phyloP scores from a whole-genome alignment of 441 rosid species.

The Gossypium aridum region DNA sequence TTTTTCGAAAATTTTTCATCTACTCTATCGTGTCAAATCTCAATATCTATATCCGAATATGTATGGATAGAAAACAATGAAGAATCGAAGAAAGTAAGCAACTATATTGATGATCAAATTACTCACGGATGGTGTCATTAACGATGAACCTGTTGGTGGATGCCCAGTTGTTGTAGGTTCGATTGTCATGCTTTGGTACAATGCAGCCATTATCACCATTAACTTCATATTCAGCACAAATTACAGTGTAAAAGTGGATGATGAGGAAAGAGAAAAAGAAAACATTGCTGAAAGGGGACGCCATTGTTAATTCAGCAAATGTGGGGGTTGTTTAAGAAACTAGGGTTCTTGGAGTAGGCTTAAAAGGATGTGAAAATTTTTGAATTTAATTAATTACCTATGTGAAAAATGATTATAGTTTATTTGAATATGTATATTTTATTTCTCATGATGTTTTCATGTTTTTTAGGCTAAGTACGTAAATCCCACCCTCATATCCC shows the following conservation, averaged over 20 bases:
- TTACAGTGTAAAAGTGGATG: constrained; percentile 19
- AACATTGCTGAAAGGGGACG: not conserved
- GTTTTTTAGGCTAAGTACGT: no score
- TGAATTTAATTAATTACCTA: no score
- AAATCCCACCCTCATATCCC: no score
- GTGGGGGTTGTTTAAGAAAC: not conserved
- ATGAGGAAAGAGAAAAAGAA: constrained; percentile 9
- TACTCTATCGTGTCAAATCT: no score
- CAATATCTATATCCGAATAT: no score
- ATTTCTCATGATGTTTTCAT: no score
- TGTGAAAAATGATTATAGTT: no score
- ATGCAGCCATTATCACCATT: constrained; percentile 59
- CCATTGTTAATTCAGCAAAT: not conserved
- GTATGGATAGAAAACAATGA: no score
- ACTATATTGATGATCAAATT: no score
- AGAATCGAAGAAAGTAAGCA: no score
- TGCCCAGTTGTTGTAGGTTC: constrained; percentile 70
- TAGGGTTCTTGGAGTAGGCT: not conserved
- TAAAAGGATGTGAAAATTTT: not conserved
- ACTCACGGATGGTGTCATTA: constrained; percentile 62
- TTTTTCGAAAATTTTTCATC: no score
- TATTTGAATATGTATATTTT: no score
- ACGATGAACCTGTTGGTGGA: constrained; percentile 69
- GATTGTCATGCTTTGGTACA: constrained; percentile 29
- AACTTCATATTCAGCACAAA: constrained; percentile 40